phyloP scores from a whole-genome alignment of 2,329 filamentous ascomycete species.

The Pseudocercospora vitis region DNA sequence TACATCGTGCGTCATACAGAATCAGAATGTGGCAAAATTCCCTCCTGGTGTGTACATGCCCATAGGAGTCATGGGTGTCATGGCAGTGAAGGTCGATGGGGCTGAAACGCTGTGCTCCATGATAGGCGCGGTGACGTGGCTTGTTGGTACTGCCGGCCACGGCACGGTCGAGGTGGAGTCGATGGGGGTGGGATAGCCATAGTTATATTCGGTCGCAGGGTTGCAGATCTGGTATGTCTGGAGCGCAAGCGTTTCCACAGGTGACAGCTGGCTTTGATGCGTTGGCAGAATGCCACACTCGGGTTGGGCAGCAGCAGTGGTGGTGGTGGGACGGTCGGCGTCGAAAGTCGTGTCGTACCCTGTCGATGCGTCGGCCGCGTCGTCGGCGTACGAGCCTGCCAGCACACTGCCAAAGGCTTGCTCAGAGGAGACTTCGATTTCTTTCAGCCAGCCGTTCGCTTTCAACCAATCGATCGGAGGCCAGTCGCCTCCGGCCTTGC shows the following conservation, averaged over 20 bases:
- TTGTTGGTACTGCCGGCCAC: conserved; percentile 4
- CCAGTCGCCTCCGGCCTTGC: conserved; percentile 52
- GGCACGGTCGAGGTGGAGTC: conserved; percentile 15
- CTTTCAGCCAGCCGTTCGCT: conserved; percentile 57
- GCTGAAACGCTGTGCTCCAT: conserved; percentile 28
- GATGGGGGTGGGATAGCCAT: conserved; percentile 27
- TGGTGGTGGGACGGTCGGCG: too few relatives aligned
- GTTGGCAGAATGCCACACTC: conserved; percentile 9
- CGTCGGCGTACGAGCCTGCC: background rate
- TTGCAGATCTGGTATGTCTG: conserved; percentile 4
- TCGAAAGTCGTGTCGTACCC: conserved; percentile 1
- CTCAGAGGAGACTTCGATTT: conserved; percentile 47
- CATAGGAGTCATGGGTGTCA: conserved; percentile 8
- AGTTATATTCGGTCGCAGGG: conserved; percentile 20
- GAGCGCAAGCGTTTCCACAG: conserved; percentile 5
- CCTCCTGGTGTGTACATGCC: background rate
- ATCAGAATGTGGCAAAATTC: background rate
- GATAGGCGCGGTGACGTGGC: conserved; percentile 13
- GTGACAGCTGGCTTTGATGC: conserved; percentile 16
- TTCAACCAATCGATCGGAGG: conserved; percentile 62
- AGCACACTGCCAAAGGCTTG: conserved; percentile 12
- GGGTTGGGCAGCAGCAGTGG: conserved; percentile 12
- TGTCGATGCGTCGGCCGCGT: background rate
- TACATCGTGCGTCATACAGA: background rate
- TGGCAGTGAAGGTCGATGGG: conserved; percentile 17